A percentile compares a stretch with the other conserved stretches of the same genome.
Evolutionary conservation across 176 grass and related monocot species (phyloP).

Genomic region (Rhynchospora breviuscula): DNA sequence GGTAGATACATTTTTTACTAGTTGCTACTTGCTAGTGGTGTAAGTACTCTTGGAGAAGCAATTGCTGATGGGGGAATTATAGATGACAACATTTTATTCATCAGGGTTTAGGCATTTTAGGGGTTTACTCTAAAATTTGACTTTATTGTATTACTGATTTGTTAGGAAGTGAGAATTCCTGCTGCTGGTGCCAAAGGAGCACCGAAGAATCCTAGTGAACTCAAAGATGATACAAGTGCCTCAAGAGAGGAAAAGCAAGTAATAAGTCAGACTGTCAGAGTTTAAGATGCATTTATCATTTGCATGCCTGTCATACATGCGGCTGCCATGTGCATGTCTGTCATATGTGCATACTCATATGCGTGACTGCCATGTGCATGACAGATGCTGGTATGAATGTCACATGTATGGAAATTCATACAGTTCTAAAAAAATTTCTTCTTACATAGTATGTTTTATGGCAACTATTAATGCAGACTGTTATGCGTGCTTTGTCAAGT

Average conservation of each 20-base stretch:
- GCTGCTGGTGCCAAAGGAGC: constrained; percentile 80
- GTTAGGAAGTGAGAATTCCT: constrained; percentile 85
- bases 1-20: background rate
- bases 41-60: background rate
- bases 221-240: constrained; percentile 84
- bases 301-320: no score
- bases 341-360: no score
- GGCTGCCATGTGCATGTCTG: no score
- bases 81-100: background rate
- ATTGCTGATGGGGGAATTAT: background rate
- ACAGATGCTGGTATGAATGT: no score
- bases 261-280: background rate
- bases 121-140: background rate
- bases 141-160: constrained; percentile 21
- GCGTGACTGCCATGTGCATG: no score
- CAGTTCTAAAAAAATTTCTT: background rate
- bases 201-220: constrained; percentile 70
- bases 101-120: background rate
- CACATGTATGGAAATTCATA: background rate
- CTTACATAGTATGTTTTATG: constrained; percentile 15
- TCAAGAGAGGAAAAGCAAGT: constrained; percentile 89
- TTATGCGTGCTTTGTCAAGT: constrained; percentile 68
- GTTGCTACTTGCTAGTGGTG: background rate
- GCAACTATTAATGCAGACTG: constrained; percentile 39
- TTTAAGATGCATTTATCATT: no score